A percentile compares a stretch with the other conserved stretches of the same genome.
phyloP scores from a whole-genome alignment of 225 moss, liverwort and hornwort species.

The Bryum argenteum region DNA sequence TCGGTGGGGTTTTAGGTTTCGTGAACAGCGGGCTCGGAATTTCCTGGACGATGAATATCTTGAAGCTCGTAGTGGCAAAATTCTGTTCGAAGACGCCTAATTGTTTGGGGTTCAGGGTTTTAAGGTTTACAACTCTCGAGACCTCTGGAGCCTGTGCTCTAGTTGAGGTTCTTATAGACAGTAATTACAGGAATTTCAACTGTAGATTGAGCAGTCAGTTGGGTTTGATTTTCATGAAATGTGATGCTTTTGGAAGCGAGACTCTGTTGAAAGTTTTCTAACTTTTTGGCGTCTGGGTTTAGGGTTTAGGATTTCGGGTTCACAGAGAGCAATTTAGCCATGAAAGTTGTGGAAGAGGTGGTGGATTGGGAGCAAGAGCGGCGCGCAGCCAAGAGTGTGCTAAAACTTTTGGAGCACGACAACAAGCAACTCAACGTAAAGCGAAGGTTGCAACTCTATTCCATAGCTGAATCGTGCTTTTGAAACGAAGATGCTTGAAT shows the following conservation, averaged over 20 bases:
- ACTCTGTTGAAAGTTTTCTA: no score
- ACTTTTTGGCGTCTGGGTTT: not conserved
- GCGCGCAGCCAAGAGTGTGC: conserved; percentile 48
- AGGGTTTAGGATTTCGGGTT: conserved; percentile 15
- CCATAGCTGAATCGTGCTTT: conserved; percentile 3
- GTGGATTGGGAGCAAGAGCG: conserved; percentile 53
- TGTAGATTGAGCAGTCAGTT: no score
- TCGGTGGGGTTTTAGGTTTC: not conserved
- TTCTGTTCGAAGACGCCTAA: no score
- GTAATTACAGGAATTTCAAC: no score
- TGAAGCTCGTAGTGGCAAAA: no score
- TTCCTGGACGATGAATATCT: not conserved
- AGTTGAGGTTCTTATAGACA: no score
- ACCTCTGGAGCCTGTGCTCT: no score
- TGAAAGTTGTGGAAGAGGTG: conserved; percentile 39
- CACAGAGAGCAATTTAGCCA: not conserved
- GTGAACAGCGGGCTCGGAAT: not conserved
- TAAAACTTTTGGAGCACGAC: conserved; percentile 49
- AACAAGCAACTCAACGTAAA: conserved; percentile 33
- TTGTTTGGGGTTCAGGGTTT: no score
- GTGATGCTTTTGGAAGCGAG: no score
- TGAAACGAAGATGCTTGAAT: not conserved
- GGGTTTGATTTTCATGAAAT: no score
- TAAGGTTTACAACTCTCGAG: no score
- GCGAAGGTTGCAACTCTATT: conserved; percentile 36